phyloP scores from a whole-genome alignment of 192 early-diverging fungal genomes.

The Entomortierella beljakovae region DNA sequence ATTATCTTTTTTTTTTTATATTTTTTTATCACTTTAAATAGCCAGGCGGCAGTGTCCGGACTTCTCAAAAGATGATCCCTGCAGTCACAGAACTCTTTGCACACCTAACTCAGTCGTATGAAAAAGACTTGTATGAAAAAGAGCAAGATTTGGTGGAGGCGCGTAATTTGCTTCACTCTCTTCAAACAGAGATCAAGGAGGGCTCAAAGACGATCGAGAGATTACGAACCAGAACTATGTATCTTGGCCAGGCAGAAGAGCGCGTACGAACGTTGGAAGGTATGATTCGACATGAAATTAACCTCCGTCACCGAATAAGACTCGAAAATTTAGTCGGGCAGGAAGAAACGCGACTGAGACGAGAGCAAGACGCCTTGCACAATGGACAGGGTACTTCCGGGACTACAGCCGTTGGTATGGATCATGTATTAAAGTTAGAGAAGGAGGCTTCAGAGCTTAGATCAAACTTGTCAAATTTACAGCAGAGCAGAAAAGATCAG shows the following conservation, averaged over 20 bases:
- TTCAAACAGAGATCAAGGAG: conserved; percentile 48
- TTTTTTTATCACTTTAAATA: no score
- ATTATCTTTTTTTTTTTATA: no score
- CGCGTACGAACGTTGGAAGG: conserved; percentile 31
- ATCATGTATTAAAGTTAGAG: conserved; percentile 15
- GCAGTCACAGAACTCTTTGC: conserved; percentile 58
- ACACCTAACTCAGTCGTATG: conserved; percentile 56
- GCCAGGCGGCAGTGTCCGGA: neutral
- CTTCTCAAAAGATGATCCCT: conserved; percentile 43
- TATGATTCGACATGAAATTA: conserved; percentile 41
- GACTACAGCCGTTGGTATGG: neutral
- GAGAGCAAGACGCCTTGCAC: conserved; percentile 16
- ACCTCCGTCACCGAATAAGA: conserved; percentile 47
- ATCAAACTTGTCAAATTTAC: conserved; percentile 14
- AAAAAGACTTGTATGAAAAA: conserved; percentile 56
- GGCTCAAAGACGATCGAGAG: conserved; percentile 38
- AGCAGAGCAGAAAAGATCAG: conserved; percentile 34
- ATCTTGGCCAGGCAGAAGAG: conserved; percentile 34
- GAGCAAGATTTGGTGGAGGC: conserved; percentile 57
- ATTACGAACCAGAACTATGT: conserved; percentile 28
- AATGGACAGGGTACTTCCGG: neutral
- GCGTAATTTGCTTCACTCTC: conserved; percentile 35
- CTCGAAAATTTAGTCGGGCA: conserved; percentile 39
- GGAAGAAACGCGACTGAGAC: conserved; percentile 30
- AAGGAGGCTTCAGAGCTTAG: conserved; percentile 43